Base-by-base conservation (phyloP, 2,329 filamentous ascomycete genomes). In the Trichoderma citrinoviride region DNA sequence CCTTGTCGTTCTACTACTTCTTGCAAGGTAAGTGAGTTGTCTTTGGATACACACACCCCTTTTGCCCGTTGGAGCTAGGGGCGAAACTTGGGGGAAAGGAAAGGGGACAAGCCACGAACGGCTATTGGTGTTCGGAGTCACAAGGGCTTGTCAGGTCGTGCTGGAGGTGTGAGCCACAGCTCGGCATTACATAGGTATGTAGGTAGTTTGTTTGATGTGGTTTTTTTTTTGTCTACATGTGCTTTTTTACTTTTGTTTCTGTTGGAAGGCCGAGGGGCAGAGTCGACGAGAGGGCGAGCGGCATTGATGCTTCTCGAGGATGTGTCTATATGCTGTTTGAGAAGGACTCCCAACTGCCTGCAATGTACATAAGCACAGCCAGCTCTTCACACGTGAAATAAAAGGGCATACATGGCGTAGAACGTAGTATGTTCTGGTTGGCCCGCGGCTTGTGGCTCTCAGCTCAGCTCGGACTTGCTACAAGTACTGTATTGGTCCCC, bases 11-110 rank as follows among this genome's bases (percentile, higher is more conserved):
- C 29, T 8, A 33, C n/a, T n/a, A 10, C 7, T 14, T 46, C 25
- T 43, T n/a, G n/a, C n/a, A n/a, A n/a, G n/a, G n/a, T n/a, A n/a
- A n/a, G n/a, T n/a, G n/a, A 12, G 27, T 37, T 27, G 19, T 10
- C 23, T 12, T 49, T 50, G 33, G 33, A 50, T 12, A 50, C 57
- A 50, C 57, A 29, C 55, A 37, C 57, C 57, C 56, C 44, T 33
- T 61, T 50, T 50, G 46, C 61, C 49, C 61, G 52, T 55, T 63
- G 47, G 61, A 46, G 61, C 40, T 55, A 63, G 60, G 23, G 43
- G 55, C 55, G 55, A 53, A 29, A 23, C 23, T 10, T 37, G 12
- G 33, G 33, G 33, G 5, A 8, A n/a, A n/a, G 29, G 7, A 37
- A 37, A 37, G 12, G 33, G 33, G 8, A 53, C 21, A 53, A 53